Evolutionary conservation across 2,329 filamentous ascomycete species (phyloP).

Genomic region (Pseudogymnoascus sp.): DNA sequence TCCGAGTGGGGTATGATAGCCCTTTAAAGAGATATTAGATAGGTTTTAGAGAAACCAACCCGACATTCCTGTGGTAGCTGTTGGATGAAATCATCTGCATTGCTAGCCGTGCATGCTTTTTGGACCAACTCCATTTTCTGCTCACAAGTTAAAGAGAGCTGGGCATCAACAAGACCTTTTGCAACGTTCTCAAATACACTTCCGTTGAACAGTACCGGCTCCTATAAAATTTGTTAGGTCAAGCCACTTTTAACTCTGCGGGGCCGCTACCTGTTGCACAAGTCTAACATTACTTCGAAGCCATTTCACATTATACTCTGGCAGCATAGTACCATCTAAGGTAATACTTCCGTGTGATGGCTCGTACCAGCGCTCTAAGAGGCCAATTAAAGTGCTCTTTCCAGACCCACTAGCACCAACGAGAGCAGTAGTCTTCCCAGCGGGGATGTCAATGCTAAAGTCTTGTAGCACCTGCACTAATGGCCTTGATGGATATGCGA

Average conservation of each 20-base stretch:
- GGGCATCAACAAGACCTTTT: conserved; percentile 35
- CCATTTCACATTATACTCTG: conserved; percentile 27
- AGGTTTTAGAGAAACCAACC: conserved; percentile 23
- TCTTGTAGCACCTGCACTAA: conserved; percentile 27
- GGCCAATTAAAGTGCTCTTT: conserved; percentile 31
- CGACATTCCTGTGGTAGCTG: conserved; percentile 44
- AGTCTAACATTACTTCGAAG: conserved; percentile 19
- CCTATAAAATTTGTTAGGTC: conserved; percentile 29
- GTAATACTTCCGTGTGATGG: conserved; percentile 27
- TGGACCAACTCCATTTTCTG: conserved; percentile 37
- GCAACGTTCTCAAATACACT: conserved; percentile 42
- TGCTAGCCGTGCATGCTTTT: conserved; percentile 42
- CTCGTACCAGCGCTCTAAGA: conserved; percentile 36
- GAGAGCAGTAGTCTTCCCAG: conserved; percentile 16
- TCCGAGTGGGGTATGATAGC: conserved; percentile 47
- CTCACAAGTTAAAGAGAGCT: neutral
- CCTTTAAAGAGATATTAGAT: conserved; percentile 24
- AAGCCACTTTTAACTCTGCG: neutral
- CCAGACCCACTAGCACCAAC: conserved; percentile 32
- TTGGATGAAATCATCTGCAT: conserved; percentile 45
- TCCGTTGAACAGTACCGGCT: conserved; percentile 19
- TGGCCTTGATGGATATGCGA: conserved; percentile 30
- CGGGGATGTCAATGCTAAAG: conserved; percentile 20
- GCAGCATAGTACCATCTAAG: conserved; percentile 31
- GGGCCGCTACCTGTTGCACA: conserved; percentile 18